Conservation (phyloP, 345 rosid genomes). For the Erysimum cheiranthoides region DNA sequence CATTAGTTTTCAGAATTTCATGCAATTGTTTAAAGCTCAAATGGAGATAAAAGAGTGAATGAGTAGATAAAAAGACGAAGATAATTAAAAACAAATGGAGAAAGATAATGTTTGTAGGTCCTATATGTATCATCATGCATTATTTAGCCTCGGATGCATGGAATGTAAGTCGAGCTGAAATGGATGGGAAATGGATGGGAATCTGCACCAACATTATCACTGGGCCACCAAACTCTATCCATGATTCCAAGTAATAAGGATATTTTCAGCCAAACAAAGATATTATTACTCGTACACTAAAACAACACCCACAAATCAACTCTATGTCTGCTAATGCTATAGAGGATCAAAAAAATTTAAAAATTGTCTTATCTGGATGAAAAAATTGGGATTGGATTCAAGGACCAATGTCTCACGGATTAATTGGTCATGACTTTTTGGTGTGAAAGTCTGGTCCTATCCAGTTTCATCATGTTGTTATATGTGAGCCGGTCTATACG, state of each 20-base stretch:
- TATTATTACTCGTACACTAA: background rate
- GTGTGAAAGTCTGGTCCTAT: background rate
- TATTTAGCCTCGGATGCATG: slow-evolving; percentile 10
- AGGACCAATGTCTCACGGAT: background rate
- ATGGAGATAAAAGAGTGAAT: no score
- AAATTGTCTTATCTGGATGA: background rate
- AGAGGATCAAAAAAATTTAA: background rate
- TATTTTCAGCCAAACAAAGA: slow-evolving; percentile 22
- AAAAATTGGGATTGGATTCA: background rate
- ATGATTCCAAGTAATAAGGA: background rate
- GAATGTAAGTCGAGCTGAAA: slow-evolving; percentile 3
- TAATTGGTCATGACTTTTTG: background rate
- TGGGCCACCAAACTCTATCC: slow-evolving; percentile 27
- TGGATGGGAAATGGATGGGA: slow-evolving; percentile 18
- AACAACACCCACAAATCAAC: background rate
- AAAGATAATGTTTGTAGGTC: slow-evolving; percentile 21
- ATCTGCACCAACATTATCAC: slow-evolving; percentile 21
- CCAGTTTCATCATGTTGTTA: background rate
- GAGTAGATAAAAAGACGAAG: background rate
- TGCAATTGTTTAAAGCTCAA: no score
- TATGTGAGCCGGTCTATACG: background rate
- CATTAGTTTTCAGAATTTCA: no score
- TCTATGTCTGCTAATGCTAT: background rate
- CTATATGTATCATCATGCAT: background rate
- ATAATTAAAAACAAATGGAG: slow-evolving; percentile 1